Evolutionary conservation across 805 yeast genomes (phyloP), one percentile per base, ranked within the genome.

Genomic region (Yarrowia sp.): DNA sequence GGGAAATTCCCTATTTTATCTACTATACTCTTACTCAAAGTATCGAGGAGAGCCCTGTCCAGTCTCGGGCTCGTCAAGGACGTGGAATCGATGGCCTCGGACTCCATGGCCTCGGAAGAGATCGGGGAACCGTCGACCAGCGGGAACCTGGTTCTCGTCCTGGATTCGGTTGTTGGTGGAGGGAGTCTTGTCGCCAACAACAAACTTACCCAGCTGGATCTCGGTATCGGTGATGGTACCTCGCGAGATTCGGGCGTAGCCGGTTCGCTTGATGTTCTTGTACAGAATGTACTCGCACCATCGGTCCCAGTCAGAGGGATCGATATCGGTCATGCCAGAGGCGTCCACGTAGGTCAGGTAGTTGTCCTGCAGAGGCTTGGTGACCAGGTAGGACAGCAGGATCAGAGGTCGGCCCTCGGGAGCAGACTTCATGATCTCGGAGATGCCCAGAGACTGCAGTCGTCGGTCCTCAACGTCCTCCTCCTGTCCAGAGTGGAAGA

Each of bases 251-350:
- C 99, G 87, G 0, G 98, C 98, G 77, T 95, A 95, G 3, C 97
- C 98, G 0, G 89, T 87, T 79, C 97, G 89, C 77, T 87, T 89
- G 78, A 95, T 81, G 70, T 89, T 88, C 77, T 93, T 90, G 85
- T 89, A 95, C 72, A 95, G 80, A 71, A 95, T 92, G 79, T 95
- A 95, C 80, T 95, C 97, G 80, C 99, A 95, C 99, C 99, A 95
- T 80, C 99, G 87, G 76, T 95, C 99, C 88, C 93, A 91, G 77
- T 94, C 98, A 8, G 89, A 82, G 53, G 93, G 89, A 77, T 95
- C 99, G 71, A 95, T 92, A 77, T 95, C 99, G 74, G 88, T 86
- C 94, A 95, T 91, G 41, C 97, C 90, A 1, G 94, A 87, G 72
- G 82, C 78, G 63, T 89, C 90, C 19, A 93, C 97, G 78, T 92